A percentile compares a stretch with the other conserved stretches of the same genome.
phyloP scores from a whole-genome alignment of 23 red algal genomes.

The Gracilaria gracilis region DNA sequence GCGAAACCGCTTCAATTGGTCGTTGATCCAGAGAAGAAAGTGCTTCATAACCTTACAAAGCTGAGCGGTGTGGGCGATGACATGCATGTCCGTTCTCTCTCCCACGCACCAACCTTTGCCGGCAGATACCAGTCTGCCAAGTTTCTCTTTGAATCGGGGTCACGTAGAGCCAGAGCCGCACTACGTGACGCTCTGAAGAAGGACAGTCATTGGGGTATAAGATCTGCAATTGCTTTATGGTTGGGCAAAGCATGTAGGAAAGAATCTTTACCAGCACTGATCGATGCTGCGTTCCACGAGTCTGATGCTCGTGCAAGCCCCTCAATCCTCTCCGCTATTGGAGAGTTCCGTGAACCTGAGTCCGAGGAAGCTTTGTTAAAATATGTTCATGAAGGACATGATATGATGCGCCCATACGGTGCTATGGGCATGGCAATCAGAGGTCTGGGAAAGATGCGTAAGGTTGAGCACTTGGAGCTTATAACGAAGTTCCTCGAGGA shows the following conservation, averaged over 20 bases:
- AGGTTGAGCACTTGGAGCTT: constrained; percentile 52
- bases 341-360: constrained; percentile 45
- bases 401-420: constrained; percentile 62
- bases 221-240: constrained; percentile 28
- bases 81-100: constrained; percentile 49
- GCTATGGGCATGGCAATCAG: constrained; percentile 56
- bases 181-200: constrained; percentile 39
- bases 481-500: constrained; percentile 51
- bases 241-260: constrained; percentile 29
- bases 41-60: constrained; percentile 62
- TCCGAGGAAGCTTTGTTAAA: constrained; percentile 42
- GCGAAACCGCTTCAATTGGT: constrained; percentile 67
- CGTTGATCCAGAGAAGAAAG: constrained; percentile 72
- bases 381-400: constrained; percentile 51
- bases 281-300: constrained; percentile 53
- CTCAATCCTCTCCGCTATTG: constrained; percentile 37
- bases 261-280: constrained; percentile 33
- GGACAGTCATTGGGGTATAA: constrained; percentile 63
- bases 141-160: constrained; percentile 49
- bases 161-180: constrained; percentile 47
- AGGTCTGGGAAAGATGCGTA: constrained; percentile 48
- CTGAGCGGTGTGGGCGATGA: constrained; percentile 65
- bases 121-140: constrained; percentile 51
- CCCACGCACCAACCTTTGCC: constrained; percentile 54
- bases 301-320: constrained; percentile 50